Base-by-base conservation (phyloP, 2,329 filamentous ascomycete species). In the Cylindrodendrum hubeiense region DNA sequence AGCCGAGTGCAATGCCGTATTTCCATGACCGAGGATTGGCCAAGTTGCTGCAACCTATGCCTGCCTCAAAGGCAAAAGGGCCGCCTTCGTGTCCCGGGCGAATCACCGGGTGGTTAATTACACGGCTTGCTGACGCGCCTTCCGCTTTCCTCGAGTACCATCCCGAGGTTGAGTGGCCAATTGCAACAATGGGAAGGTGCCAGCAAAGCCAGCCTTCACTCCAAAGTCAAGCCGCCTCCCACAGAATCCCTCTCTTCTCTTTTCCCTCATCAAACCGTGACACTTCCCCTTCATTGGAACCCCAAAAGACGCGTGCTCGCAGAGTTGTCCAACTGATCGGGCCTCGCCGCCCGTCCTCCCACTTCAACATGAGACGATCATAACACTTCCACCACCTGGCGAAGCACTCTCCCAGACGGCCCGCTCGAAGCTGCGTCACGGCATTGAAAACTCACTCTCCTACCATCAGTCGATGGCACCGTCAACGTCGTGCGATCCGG, bases 101-200 rank as follows among this genome's bases (percentile, higher is more conserved):
- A 71, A 72, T 72, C 71, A 66, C 49, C 50, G 46, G 49, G 54
- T 62, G 52, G 55, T 43, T 59, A 60, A 60, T 51, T 64, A 51
- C 61, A 55, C 30, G 34, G 33, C 22, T 58, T 55, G 50, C 19
- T 51, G 55, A 55, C 61, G 61, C 61, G 50, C 55, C 50, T 59
- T 58, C 50, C 50, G 49, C 28, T 55, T 60, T 60, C 24, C 28
- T 54, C 55, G n/a, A 43, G 49, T 24, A 43, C 54, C 41, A 63
- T 43, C 24, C 37, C 47, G 26, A 52, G 47, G 28, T 39, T 24
- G 34, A 24, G 44, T 17, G 37, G 55, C 44, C 41, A 60, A 51
- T 49, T 54, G 44, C 55, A 64, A 26, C 19, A 64, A 54, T 30
- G 54, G 50, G 61, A 59, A 64, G 55, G 50, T 53, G 37, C 43